Percentiles rank a stretch among this genome's conserved stretches.
These are phyloP conservation scores for Petrea volubilis DNA, from an alignment of 257 asterid species.

Conservation along the genomic window DNA sequence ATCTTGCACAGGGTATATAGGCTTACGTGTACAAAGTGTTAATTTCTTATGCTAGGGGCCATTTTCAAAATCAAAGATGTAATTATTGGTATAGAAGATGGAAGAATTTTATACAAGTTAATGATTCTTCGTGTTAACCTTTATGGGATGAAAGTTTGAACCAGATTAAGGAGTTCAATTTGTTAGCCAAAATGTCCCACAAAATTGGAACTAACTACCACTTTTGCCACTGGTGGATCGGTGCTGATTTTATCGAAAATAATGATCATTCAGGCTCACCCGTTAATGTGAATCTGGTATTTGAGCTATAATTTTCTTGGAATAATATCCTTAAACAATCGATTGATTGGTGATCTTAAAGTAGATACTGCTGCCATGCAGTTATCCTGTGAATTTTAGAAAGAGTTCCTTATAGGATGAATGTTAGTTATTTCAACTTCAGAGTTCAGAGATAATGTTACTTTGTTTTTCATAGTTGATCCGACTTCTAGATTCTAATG, in stretches of 20 bases:
- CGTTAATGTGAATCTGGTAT: neutral
- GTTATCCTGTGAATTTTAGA: neutral
- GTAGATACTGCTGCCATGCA: neutral
- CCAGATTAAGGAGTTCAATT: neutral
- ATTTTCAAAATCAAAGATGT: neutral
- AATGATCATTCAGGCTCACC: neutral
- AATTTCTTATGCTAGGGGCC: neutral
- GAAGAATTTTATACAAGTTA: neutral
- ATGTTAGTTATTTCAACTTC: neutral
- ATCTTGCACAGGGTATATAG: neutral
- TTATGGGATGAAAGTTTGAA: neutral
- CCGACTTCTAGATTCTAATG: neutral
- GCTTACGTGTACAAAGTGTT: neutral
- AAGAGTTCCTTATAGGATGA: neutral
- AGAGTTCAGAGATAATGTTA: neutral
- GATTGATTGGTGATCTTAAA: neutral
- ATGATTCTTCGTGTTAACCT: neutral
- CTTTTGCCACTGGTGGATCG: neutral
- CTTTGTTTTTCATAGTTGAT: neutral
- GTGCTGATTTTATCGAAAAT: neutral
- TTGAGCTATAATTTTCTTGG: neutral
- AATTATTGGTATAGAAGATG: neutral
- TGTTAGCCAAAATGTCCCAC: neutral
- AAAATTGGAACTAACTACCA: neutral
- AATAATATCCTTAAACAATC: neutral